Evolutionary conservation across 345 rosid species (phyloP).

Genomic region (Sisymbrium altissimum): DNA sequence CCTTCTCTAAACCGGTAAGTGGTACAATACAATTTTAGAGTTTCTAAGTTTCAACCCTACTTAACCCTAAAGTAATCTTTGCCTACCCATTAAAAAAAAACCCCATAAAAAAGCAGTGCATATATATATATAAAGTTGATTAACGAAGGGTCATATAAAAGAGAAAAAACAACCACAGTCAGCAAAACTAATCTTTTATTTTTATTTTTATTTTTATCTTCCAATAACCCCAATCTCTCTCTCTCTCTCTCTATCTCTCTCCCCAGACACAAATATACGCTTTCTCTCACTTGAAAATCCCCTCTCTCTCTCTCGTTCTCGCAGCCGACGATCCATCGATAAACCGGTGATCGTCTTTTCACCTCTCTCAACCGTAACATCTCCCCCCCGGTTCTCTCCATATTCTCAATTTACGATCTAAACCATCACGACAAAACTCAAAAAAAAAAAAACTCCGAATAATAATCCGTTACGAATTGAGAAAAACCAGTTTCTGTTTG

Average conservation of each 20-base stretch:
- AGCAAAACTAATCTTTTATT: background rate
- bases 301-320: background rate
- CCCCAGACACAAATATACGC: conserved; percentile 3
- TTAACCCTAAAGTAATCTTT: background rate
- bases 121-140: background rate
- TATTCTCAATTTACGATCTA: background rate
- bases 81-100: background rate
- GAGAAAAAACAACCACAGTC: background rate
- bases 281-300: conserved; percentile 9
- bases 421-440: background rate
- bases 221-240: background rate
- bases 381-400: background rate
- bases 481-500: conserved; percentile 15
- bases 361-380: background rate
- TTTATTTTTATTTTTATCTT: too few relatives aligned
- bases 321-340: conserved; percentile 12
- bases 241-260: background rate
- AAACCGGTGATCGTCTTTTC: background rate
- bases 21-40: too few relatives aligned
- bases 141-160: background rate
- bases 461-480: conserved; percentile 24
- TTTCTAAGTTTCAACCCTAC: too few relatives aligned
- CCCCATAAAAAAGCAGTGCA: background rate
- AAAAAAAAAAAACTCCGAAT: background rate
- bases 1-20: too few relatives aligned